Evolutionary conservation across 2,329 filamentous ascomycete genomes (phyloP).

Genomic region (Colletotrichum musae): DNA sequence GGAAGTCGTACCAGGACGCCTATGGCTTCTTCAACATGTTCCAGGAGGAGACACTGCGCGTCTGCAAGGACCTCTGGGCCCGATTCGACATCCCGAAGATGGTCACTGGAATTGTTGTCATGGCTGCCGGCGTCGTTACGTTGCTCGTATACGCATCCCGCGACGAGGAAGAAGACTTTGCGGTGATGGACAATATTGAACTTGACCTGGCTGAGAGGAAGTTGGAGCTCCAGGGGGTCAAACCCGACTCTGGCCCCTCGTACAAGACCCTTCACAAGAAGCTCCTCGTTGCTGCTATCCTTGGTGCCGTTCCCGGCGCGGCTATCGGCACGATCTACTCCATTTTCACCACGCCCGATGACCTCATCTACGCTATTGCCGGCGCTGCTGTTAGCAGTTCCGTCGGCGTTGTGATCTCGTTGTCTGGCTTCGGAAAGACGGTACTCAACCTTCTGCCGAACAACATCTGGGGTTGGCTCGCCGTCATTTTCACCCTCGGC

Average conservation of each 20-base stretch:
- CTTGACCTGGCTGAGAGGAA: conserved; percentile 72
- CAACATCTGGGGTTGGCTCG: conserved; percentile 92
- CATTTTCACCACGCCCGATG: conserved; percentile 54
- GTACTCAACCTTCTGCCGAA: conserved; percentile 73
- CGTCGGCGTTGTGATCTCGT: conserved; percentile 55
- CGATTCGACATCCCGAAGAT: conserved; percentile 92
- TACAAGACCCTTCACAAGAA: conserved; percentile 56
- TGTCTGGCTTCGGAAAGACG: conserved; percentile 60
- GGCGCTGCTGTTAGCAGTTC: conserved; percentile 62
- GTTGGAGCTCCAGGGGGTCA: conserved; percentile 64
- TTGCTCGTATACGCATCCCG: conserved; percentile 81
- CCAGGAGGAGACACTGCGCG: conserved; percentile 81
- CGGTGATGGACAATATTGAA: conserved; percentile 68
- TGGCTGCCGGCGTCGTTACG: conserved; percentile 76
- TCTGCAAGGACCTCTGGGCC: conserved; percentile 91
- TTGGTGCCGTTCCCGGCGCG: conserved; percentile 53
- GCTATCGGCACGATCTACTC: conserved; percentile 50
- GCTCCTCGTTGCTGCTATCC: conserved; percentile 54
- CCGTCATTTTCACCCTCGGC: conserved; percentile 83
- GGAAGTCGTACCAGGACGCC: conserved; percentile 55
- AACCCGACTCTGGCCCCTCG: conserved; percentile 47
- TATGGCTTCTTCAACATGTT: conserved; percentile 78
- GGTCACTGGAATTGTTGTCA: conserved; percentile 81
- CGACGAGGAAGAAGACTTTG: conserved; percentile 68
- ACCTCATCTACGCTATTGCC: conserved; percentile 50